Base-by-base conservation (phyloP, 2,329 filamentous ascomycete species). In the Fusarium sp. region DNA sequence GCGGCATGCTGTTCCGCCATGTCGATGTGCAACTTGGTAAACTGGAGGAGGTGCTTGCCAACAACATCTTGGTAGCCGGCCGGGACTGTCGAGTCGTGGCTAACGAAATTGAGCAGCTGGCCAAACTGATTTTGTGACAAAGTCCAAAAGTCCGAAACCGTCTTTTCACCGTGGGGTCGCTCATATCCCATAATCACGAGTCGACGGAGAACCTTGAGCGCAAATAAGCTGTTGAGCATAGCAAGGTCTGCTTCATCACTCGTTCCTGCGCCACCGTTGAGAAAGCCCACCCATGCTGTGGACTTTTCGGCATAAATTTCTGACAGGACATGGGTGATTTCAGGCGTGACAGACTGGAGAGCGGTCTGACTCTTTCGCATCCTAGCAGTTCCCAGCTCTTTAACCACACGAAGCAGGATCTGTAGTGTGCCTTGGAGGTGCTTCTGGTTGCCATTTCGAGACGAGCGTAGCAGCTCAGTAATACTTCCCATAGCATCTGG, bases 1-100 rank as follows among this genome's bases (percentile, higher is more conserved):
- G 93, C 92, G 1, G 95, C 92, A 81, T 98, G 95, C 6, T 87
- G 85, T 59, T 91, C 90, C 1, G 94, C 91, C 92, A 98, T 96
- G 65, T 95, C 92, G 43, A 97, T 88, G 81, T 98, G 97, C 4
- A 99, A 86, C 83, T 98, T 99, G 5, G 95, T 92, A 59, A 98
- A 92, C 80, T 98, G 95, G 48, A 98, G 84, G 3, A 98, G 86
- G 80, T 98, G 95, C 80, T 95, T 97, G 74, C 94, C 93, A n/a
- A 97, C 85, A 27, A 93, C 80, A 39, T 88, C 89, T 68, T 90
- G 89, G 27, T 91, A 88, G 5, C 84, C 82, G 5, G 86, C 81
- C 2, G 92, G 83, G 4, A 89, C 82, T 7, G 85, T 83, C n/a
- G 87, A 87, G 59, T 90, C 87, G 48, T 88, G 86, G 74, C 88